Base-by-base conservation (phyloP, 1,284 basidiomycete genomes). In the Apiotrichum laibachii region DNA sequence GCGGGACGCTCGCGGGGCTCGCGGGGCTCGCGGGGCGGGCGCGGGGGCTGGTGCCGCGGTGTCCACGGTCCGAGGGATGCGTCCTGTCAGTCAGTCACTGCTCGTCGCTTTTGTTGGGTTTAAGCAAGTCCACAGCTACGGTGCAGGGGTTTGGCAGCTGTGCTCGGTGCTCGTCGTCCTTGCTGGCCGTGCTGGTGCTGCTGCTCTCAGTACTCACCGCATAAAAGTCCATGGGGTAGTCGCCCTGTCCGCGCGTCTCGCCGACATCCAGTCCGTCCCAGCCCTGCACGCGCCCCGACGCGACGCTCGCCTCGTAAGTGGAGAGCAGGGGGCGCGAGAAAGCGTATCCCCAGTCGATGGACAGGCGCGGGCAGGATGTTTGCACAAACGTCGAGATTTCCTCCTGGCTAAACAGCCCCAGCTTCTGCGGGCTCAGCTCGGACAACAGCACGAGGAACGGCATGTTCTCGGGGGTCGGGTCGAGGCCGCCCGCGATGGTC, bases 201-300 rank as follows among this genome's bases (percentile, higher is more conserved):
- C 35, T 37, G n/a, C 16, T 11, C 15, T 7, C n/a, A 1, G 83
- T 84, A 66, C 83, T 88, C 6, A 87, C 88, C 15, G 87, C 85
- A 70, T 98, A 99, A 75, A 98, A 99, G 78, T 99, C 91, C 95
- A 99, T 99, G 1, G 92, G 89, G 78, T 99, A 99, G 52, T 72
- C 75, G 11, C 77, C 77, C 16, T 65, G 49, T 0, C 72, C 72
- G 45, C 79, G 75, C 34, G 63, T 62, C 65, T 71, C 56, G 31
- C 67, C 61, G 56, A 71, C 49, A 55, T 64, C 69, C 42, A 71
- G 67, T 50, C 68, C 73, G 57, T 72, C 73, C 71, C 70, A 79
- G 61, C 64, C 86, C 19, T 79, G 77, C 18, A 85, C 81, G 64
- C 84, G 82, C 1, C 92, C 90, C 0, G 96, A 81, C 6, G 88